phyloP scores from a whole-genome alignment of 2,329 filamentous ascomycete genomes.

The Pestalotiopsis fici region DNA sequence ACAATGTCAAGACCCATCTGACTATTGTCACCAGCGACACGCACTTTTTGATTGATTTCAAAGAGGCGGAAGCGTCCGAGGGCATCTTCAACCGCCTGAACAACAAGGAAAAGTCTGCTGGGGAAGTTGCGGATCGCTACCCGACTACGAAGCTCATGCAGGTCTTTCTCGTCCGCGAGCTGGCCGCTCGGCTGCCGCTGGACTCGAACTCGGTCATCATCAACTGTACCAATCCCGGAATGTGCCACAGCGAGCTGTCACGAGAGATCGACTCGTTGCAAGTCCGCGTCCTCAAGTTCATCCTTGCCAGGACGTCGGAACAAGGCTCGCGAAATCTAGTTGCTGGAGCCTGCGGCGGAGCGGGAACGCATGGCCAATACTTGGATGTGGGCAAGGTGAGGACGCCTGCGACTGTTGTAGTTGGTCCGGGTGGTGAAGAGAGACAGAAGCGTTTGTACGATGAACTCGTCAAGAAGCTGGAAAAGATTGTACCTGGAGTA shows the following conservation, averaged over 20 bases:
- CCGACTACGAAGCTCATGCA: not conserved
- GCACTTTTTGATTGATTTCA: slow-evolving; percentile 1
- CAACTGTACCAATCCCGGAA: slow-evolving; percentile 5
- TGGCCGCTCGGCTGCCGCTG: not conserved
- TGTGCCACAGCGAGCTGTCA: slow-evolving; percentile 2
- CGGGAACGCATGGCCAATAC: not conserved
- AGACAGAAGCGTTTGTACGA: not conserved
- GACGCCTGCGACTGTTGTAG: slow-evolving; percentile 1
- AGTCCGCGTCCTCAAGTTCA: not conserved
- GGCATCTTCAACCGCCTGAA: not conserved
- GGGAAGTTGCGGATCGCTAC: not conserved
- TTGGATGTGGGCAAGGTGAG: slow-evolving; percentile 4
- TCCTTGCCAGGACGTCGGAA: not conserved
- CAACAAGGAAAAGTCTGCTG: not conserved
- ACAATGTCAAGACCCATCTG: not conserved
- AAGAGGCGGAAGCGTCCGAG: not conserved
- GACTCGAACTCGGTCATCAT: not conserved
- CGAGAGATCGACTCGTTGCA: not conserved
- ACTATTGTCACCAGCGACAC: not conserved
- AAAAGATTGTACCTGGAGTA: not conserved
- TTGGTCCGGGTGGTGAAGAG: not conserved
- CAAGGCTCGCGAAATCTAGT: slow-evolving; percentile 3
- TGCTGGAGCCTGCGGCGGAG: not conserved
- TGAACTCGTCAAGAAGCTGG: slow-evolving; percentile 5
- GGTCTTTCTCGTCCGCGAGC: not conserved